Conservation (phyloP, 345 rosid genomes). For the Linum usitatissimum region DNA sequence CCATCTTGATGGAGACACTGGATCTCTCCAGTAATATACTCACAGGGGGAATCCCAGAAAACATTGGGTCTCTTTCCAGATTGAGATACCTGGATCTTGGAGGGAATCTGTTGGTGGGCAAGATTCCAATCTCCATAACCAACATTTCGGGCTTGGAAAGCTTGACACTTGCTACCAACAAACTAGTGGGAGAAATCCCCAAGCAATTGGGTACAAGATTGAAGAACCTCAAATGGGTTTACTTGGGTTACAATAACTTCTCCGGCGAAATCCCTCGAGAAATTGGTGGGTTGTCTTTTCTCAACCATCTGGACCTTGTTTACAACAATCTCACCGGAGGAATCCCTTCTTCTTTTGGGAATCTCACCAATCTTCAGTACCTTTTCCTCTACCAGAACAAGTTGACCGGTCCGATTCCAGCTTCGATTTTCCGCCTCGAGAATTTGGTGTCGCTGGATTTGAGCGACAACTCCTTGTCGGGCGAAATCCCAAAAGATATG, state of each 20-base stretch:
- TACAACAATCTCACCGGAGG: constrained; percentile 71
- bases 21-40: constrained; percentile 85
- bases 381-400: constrained; percentile 75
- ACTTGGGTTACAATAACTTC: constrained; percentile 80
- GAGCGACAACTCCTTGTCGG: constrained; percentile 60
- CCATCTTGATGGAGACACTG: constrained; percentile 32
- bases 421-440: constrained; percentile 38
- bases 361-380: constrained; percentile 44
- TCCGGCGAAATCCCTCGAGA: constrained; percentile 63
- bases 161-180: constrained; percentile 78
- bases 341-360: constrained; percentile 56
- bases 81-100: constrained; percentile 69
- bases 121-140: constrained; percentile 39
- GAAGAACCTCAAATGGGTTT: constrained; percentile 63
- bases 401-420: constrained; percentile 52
- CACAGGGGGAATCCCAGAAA: constrained; percentile 39
- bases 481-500: constrained; percentile 58
- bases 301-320: constrained; percentile 78
- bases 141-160: constrained; percentile 40
- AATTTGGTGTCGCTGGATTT: constrained; percentile 65
- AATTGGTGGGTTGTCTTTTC: constrained; percentile 39
- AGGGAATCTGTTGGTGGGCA: constrained; percentile 59
- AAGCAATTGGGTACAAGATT: constrained; percentile 30
- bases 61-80: constrained; percentile 42
- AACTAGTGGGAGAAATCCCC: constrained; percentile 51